phyloP scores from a whole-genome alignment of 2,329 filamentous ascomycete genomes.

The Cadophora malorum region DNA sequence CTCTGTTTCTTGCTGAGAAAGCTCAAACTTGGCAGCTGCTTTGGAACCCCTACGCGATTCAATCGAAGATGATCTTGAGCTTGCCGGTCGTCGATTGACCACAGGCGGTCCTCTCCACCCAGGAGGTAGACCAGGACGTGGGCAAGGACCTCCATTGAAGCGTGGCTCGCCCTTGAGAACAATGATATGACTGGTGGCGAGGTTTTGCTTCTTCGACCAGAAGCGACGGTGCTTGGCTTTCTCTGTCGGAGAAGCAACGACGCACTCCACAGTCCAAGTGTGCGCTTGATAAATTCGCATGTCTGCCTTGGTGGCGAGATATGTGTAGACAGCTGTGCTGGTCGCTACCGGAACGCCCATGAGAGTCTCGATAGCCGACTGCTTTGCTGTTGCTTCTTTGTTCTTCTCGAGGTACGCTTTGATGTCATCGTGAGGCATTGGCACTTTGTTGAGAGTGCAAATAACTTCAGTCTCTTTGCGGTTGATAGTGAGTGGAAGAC shows the following conservation, averaged over 20 bases:
- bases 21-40: slow-evolving; percentile 20
- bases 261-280: slow-evolving; percentile 18
- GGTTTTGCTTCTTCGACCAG: not conserved
- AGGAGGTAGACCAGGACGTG: slow-evolving; percentile 7
- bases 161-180: not conserved
- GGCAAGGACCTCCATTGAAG: not conserved
- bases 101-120: not conserved
- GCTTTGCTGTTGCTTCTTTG: not conserved
- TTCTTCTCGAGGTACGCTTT: slow-evolving; percentile 13
- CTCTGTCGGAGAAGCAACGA: not conserved
- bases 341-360: slow-evolving; percentile 9
- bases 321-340: slow-evolving; percentile 20
- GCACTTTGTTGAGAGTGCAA: slow-evolving; percentile 3
- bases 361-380: slow-evolving; percentile 12
- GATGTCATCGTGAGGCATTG: slow-evolving; percentile 23
- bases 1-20: slow-evolving; percentile 33
- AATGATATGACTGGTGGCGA: not conserved
- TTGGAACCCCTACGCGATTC: slow-evolving; percentile 1
- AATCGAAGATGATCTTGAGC: not conserved
- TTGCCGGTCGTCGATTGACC: not conserved
- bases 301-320: slow-evolving; percentile 12
- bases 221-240: not conserved
- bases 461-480: slow-evolving; percentile 13
- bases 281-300: not conserved
- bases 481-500: slow-evolving; percentile 18